These are phyloP conservation scores for Flammula alnicola DNA, from an alignment of 1,284 basidiomycete species.

Conservation along the genomic window DNA sequence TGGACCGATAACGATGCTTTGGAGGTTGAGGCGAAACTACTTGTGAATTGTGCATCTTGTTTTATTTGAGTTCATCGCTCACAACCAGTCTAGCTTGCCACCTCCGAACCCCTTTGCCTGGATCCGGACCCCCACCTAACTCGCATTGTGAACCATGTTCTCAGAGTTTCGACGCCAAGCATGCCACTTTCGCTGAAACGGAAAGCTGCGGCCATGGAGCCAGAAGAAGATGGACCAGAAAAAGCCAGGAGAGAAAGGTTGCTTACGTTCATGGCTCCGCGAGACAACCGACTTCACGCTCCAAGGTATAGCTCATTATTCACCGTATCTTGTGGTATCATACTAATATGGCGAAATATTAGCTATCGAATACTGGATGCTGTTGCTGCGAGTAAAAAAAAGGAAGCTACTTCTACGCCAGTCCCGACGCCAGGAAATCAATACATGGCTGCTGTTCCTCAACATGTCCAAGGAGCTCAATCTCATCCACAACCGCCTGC, in stretches of 20 bases:
- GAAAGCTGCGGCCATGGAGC: constrained; percentile 68
- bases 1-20: constrained; percentile 75
- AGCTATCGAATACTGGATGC: constrained; percentile 63
- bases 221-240: constrained; percentile 74
- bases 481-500: constrained; percentile 21
- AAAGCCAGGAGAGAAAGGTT: constrained; percentile 73
- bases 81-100: constrained; percentile 58
- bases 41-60: constrained; percentile 50
- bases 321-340: constrained; percentile 10
- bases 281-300: constrained; percentile 46
- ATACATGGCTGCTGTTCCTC: constrained; percentile 14
- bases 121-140: constrained; percentile 76
- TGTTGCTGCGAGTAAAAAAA: constrained; percentile 36
- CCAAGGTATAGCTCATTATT: constrained; percentile 47
- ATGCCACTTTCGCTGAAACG: constrained; percentile 74
- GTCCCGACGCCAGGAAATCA: constrained; percentile 27
- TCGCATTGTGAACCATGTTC: constrained; percentile 71
- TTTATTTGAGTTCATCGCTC: constrained; percentile 11
- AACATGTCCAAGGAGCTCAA: constrained; percentile 18
- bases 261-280: constrained; percentile 76
- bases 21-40: constrained; percentile 69
- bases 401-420: constrained; percentile 30
- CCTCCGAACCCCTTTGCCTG: constrained; percentile 72
- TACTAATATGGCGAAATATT: constrained; percentile 2
- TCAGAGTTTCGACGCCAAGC: constrained; percentile 69